Percentiles rank a stretch among this genome's conserved stretches.
Conservation (phyloP, 2,329 filamentous ascomycete species). For the Aspergillus sp. region DNA sequence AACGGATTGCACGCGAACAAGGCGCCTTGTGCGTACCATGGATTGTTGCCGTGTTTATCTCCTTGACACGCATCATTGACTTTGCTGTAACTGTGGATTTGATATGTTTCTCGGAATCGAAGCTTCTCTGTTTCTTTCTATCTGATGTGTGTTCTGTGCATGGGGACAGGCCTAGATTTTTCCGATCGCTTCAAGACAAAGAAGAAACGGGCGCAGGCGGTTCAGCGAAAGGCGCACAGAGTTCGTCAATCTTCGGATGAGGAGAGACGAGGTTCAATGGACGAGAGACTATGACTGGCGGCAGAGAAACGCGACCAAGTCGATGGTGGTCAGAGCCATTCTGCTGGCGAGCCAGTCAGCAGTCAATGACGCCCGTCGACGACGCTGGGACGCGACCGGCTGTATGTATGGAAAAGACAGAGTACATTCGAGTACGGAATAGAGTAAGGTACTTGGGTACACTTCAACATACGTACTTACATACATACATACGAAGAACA, state of each 20-base stretch:
- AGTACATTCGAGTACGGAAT: neutral
- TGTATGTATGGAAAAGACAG: conserved; percentile 1
- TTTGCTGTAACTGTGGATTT: neutral
- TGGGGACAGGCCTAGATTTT: neutral
- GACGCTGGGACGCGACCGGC: conserved; percentile 31
- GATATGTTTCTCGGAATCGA: neutral
- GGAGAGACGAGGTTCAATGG: neutral
- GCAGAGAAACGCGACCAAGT: conserved; percentile 22
- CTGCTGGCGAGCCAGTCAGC: conserved; percentile 29
- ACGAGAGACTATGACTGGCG: conserved; percentile 2
- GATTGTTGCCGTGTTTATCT: neutral
- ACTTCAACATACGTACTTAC: neutral
- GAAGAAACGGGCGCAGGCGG: neutral
- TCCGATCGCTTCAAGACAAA: neutral
- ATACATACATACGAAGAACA: conserved; percentile 1
- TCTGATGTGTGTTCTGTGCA: neutral
- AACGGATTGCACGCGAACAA: neutral
- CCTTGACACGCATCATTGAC: neutral
- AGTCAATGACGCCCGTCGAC: conserved; percentile 17
- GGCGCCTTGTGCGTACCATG: neutral
- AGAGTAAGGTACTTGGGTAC: too few species aligned
- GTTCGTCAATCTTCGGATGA: neutral
- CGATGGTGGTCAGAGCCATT: conserved; percentile 24
- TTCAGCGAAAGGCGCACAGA: neutral
- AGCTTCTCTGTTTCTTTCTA: neutral